Percentiles rank a stretch among this genome's conserved stretches.
Evolutionary conservation across 2,329 filamentous ascomycete genomes (phyloP).

Genomic region (Ploettnerulaceae sp.): DNA sequence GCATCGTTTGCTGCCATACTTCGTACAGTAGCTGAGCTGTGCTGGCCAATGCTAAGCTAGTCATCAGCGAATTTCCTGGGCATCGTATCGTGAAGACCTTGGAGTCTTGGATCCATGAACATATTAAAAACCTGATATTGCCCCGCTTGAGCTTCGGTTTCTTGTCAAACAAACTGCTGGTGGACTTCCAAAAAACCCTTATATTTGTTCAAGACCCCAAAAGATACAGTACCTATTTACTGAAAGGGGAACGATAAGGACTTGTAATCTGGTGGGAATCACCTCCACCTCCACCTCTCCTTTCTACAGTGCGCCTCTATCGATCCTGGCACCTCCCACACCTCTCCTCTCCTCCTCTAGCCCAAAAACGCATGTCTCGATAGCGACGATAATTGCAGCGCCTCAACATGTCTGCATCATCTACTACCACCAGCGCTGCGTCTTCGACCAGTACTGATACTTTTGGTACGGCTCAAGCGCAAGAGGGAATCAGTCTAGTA

Average conservation of each 20-base stretch:
- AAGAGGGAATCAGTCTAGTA: conserved; percentile 32
- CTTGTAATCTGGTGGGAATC: background rate
- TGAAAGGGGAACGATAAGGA: too few relatives aligned
- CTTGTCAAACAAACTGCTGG: background rate
- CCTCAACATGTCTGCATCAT: conserved; percentile 7
- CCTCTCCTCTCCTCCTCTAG: background rate
- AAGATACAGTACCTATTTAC: too few relatives aligned
- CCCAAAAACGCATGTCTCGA: conserved; percentile 6
- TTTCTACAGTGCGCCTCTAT: background rate
- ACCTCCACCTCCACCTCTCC: background rate
- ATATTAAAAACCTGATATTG: conserved; percentile 5
- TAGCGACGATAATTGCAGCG: background rate
- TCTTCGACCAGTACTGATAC: background rate
- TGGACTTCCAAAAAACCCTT: too few relatives aligned
- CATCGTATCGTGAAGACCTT: background rate
- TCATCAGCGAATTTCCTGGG: background rate
- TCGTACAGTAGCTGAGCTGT: too few relatives aligned
- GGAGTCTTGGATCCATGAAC: conserved; percentile 1
- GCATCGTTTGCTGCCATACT: too few relatives aligned
- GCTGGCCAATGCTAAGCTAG: background rate
- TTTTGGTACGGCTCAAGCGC: conserved; percentile 23
- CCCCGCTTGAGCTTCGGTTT: background rate
- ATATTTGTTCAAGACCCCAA: background rate
- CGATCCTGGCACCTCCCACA: background rate
- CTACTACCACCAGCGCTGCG: conserved; percentile 6